Base-by-base conservation (phyloP, 2,329 filamentous ascomycete species). In the Colletotrichum agaves region DNA sequence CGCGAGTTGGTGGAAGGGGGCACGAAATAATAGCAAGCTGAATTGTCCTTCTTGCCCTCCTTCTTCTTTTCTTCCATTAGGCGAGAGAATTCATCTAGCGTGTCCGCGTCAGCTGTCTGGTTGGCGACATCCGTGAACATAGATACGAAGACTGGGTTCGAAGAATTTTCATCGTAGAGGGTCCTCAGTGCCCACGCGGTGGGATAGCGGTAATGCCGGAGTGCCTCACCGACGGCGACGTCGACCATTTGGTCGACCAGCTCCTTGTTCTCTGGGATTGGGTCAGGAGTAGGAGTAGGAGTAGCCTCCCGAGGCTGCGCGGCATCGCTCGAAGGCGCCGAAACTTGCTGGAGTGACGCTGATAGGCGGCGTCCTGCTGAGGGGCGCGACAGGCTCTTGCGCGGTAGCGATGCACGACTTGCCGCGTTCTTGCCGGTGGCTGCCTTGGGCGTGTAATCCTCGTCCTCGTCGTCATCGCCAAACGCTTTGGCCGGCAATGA, bases 111-210 rank as follows among this genome's bases (percentile, higher is more conserved):
- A n/a, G 87, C 87, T 17, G 82, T 85, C 73, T 88, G 86, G 71
- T 81, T 80, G 75, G 85, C 89, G 49, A 90, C 81, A 67, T 85
- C 83, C 75, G 88, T 85, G 50, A 90, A 78, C 81, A 90, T 84
- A 69, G 80, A 77, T 65, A 90, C 79, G 72, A 89, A 88, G 39
- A 78, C 78, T 15, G 81, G 76, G 71, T 89, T 82, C 43, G 78
- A 75, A 49, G 81, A 80, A 67, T 85, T 83, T 73, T 90, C 86
- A 71, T 90, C 87, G 75, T 88, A 90, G 67, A 90, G 80, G 13
- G 82, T 84, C 60, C 87, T 82, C 67, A 90, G 79, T 46, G 88
- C 87, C 80, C 84, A 90, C 2, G 88, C 88, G 8, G 88, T 90
- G 61, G 87, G 86, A 74, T 87, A 90, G 66, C 86, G 85, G 69